A percentile compares a stretch with the other conserved stretches of the same genome.
Evolutionary conservation across 441 rosid species (phyloP).

Genomic region (Gossypium davidsonii): DNA sequence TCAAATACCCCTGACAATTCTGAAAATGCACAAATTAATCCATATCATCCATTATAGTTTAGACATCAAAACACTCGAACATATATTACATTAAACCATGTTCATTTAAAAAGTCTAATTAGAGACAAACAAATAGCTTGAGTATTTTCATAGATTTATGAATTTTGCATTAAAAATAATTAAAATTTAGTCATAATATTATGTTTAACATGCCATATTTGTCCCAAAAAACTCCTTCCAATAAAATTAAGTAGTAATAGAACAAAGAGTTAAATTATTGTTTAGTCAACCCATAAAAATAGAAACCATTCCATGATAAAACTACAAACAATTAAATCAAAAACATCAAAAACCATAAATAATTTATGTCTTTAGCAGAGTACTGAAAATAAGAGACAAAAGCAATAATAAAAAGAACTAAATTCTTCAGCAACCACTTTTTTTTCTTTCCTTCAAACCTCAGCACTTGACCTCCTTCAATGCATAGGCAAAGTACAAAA

Average conservation of each 20-base stretch:
- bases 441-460: conserved; percentile 17
- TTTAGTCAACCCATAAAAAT: background rate
- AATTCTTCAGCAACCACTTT: conserved; percentile 22
- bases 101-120: no score
- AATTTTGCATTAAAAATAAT: no score
- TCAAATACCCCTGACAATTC: no score
- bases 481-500: conserved; percentile 73
- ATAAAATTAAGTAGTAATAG: background rate
- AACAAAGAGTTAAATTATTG: conserved; percentile 5
- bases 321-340: conserved; percentile 1
- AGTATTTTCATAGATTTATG: no score
- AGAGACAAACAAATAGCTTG: no score
- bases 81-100: no score
- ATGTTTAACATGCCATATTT: background rate
- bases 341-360: background rate
- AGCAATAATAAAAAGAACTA: conserved; percentile 18
- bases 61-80: no score
- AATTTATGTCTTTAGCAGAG: conserved; percentile 6
- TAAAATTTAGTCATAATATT: no score
- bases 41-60: no score
- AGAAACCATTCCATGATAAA: background rate
- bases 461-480: conserved; percentile 97
- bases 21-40: no score
- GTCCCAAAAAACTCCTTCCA: background rate
- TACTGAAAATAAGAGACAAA: background rate